phyloP scores from a whole-genome alignment of 2,329 filamentous ascomycete species.

The Microcyclospora tardicrescens region DNA sequence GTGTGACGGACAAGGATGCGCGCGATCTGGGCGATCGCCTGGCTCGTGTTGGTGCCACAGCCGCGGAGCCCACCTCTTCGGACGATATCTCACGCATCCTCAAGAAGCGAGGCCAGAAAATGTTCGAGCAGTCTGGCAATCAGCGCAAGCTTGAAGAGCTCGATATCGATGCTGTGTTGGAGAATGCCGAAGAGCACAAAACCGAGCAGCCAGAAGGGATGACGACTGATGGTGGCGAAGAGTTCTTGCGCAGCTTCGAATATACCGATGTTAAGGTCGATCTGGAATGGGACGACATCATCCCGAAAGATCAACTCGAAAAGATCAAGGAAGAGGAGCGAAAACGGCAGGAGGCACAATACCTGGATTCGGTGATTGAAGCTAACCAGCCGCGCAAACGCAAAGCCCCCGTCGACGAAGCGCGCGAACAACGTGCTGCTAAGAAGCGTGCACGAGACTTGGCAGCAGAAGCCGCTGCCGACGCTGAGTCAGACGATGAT shows the following conservation, averaged over 20 bases:
- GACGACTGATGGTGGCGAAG: constrained; percentile 89
- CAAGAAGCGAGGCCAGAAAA: constrained; percentile 95
- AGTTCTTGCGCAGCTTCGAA: constrained; percentile 79
- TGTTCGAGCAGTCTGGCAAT: constrained; percentile 96
- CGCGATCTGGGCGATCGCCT: constrained; percentile 75
- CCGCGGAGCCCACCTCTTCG: constrained; percentile 72
- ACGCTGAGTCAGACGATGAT: constrained; percentile 41
- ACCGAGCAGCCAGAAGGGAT: constrained; percentile 91
- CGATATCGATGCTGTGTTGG: constrained; percentile 92
- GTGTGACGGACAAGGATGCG: constrained; percentile 85
- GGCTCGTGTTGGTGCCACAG: constrained; percentile 42
- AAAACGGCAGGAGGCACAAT: constrained; percentile 67
- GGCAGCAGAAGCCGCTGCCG: constrained; percentile 46
- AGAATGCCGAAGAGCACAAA: constrained; percentile 93
- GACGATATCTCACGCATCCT: constrained; percentile 94
- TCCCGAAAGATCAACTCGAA: constrained; percentile 83
- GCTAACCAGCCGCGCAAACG: constrained; percentile 70
- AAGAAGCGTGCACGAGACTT: constrained; percentile 59
- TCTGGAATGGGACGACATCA: constrained; percentile 96
- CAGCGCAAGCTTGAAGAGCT: constrained; percentile 94
- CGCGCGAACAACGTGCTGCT: constrained; percentile 50
- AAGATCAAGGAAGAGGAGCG: constrained; percentile 83
- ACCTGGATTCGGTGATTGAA: constrained; percentile 68
- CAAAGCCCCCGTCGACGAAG: constrained; percentile 51
- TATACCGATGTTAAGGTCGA: constrained; percentile 97